Evolutionary conservation across 73 alveolate genomes (phyloP), one percentile per base, ranked within the genome.

Genomic region (Paramecium bursaria): DNA sequence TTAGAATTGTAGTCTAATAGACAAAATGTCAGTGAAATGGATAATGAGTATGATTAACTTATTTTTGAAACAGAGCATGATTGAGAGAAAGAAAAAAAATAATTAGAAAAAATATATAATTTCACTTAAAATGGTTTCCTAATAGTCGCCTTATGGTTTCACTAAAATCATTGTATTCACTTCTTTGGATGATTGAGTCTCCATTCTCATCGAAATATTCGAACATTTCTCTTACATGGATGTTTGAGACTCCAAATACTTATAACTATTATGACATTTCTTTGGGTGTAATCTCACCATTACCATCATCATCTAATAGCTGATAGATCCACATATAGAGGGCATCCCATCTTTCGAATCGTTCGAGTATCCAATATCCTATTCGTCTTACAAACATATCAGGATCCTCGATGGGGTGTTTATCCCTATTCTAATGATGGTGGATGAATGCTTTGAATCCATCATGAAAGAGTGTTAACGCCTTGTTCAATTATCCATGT

Each of bases 1-100:
- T 42, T 33, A 30, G 82, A 67, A 67, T 17, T 67, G 10, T 9
- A 17, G 17, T 31, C 33, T 39, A 39, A 47, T 35, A 15, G 82
- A 35, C 60, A 42, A 4, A 35, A 31, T 15, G 82, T 67, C 5
- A 67, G 35, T 39, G 82, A 67, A 19, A 35, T 39, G 57, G 44
- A 67, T 14, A 35, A 67, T 33, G 82, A 67, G 17, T 67, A 39
- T 67, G 82, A 67, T 39, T 67, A 67, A 39, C 44, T 67, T 11
- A 67, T 67, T 39, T 67, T 67, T 42, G 82, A 67, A 39, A 67
- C 82, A 21, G 82, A 67, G 44, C 82, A 67, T 67, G 82, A 67
- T 67, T 67, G 82, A 67, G n/a, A n/a, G n/a, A n/a, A n/a, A n/a
- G n/a, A n/a, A n/a, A n/a, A n/a, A n/a, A n/a, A n/a, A n/a, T n/a